A percentile compares a stretch with the other conserved stretches of the same genome.
These are phyloP conservation scores for Exophiala sp. DNA, from an alignment of 2,329 filamentous ascomycete genomes.

Conservation along the genomic window DNA sequence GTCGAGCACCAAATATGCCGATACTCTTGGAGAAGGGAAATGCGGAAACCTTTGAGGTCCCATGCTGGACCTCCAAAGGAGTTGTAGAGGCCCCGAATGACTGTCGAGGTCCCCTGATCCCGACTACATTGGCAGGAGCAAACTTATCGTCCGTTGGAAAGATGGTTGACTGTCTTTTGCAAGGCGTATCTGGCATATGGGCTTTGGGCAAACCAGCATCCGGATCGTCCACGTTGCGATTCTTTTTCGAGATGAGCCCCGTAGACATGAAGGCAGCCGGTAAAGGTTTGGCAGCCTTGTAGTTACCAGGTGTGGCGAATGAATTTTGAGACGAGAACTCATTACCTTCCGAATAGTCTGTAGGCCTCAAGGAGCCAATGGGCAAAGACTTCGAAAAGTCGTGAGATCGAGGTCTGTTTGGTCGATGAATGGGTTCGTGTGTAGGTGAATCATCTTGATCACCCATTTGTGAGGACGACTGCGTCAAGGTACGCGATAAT, in stretches of 20 bases:
- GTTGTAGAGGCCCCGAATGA: constrained; percentile 78
- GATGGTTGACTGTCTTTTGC: constrained; percentile 75
- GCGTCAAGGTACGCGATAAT: constrained; percentile 79
- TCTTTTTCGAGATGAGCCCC: constrained; percentile 90
- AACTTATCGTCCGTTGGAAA: constrained; percentile 61
- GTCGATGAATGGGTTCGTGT: constrained; percentile 55
- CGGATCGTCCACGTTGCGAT: constrained; percentile 71
- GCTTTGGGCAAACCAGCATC: constrained; percentile 55
- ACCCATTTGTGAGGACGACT: constrained; percentile 79
- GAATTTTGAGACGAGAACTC: constrained; percentile 43
- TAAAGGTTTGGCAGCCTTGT: constrained; percentile 71
- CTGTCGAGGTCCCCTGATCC: constrained; percentile 62
- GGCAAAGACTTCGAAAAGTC: constrained; percentile 67
- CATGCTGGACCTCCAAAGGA: constrained; percentile 67
- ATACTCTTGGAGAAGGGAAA: constrained; percentile 65
- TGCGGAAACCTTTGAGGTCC: constrained; percentile 58
- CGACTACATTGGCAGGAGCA: constrained; percentile 59
- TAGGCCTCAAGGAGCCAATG: constrained; percentile 58
- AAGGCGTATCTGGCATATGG: constrained; percentile 89
- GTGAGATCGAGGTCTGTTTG: constrained; percentile 37
- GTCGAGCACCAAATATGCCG: constrained; percentile 59
- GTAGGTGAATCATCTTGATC: constrained; percentile 69
- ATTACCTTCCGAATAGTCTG: constrained; percentile 32
- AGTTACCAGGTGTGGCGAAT: constrained; percentile 72
- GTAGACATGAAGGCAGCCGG: constrained; percentile 90